These are phyloP conservation scores for Metschnikowia kofuensis DNA, from an alignment of 805 yeast genomes.

Conservation along the genomic window DNA sequence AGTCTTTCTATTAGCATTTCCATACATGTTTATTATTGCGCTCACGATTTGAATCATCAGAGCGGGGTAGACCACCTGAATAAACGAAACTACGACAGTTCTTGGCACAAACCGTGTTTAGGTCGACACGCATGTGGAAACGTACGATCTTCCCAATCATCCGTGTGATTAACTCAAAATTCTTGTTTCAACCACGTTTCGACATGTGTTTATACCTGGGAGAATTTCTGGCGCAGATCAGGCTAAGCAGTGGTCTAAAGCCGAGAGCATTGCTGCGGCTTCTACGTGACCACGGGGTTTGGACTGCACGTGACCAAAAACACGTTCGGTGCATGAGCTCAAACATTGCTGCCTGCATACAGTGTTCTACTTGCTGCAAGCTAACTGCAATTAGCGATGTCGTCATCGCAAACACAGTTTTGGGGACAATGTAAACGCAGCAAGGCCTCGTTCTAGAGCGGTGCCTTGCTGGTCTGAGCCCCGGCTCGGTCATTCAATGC, in stretches of 20 bases:
- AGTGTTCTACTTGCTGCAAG: neutral
- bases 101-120: neutral
- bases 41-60: neutral
- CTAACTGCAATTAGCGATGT: neutral
- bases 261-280: too few relatives aligned
- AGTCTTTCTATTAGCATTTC: neutral
- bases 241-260: too few relatives aligned
- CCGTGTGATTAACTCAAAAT: too few relatives aligned
- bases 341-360: slow-evolving; percentile 6
- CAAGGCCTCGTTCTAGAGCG: neutral
- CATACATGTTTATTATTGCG: neutral
- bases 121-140: too few relatives aligned
- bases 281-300: neutral
- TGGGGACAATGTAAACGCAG: neutral
- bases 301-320: neutral
- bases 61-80: too few relatives aligned
- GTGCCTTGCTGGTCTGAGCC: neutral
- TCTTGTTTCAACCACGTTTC: too few relatives aligned
- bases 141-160: too few relatives aligned
- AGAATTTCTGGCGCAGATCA: too few relatives aligned
- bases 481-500: neutral
- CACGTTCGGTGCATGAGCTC: slow-evolving; percentile 2
- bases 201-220: too few relatives aligned
- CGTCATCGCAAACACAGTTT: neutral
- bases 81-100: neutral